Percentiles rank a stretch among this genome's conserved stretches.
Evolutionary conservation across 257 asterid genomes (phyloP).

Genomic region (Rubia yunnanensis): DNA sequence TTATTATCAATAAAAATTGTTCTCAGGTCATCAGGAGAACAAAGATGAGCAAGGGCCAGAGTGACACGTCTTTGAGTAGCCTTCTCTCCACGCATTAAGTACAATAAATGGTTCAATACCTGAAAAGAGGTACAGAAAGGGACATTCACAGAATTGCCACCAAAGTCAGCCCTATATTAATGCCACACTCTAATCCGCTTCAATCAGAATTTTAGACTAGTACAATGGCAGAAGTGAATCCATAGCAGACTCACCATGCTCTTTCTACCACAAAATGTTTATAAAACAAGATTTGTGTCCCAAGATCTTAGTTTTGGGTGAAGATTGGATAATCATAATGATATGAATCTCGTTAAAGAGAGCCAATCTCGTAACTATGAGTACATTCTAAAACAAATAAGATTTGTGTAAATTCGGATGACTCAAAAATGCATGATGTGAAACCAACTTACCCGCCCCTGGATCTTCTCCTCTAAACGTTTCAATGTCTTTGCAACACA

Average conservation of each 20-base stretch:
- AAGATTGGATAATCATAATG: background rate
- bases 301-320: background rate
- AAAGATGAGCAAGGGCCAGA: conserved; percentile 91
- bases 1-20: conserved; percentile 64
- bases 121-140: conserved; percentile 19
- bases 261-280: background rate
- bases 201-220: too few relatives aligned
- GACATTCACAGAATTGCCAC: background rate
- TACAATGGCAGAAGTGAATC: background rate
- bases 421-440: background rate
- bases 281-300: background rate
- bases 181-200: too few relatives aligned
- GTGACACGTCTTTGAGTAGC: conserved; percentile 72
- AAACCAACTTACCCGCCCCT: conserved; percentile 76
- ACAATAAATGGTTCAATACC: conserved; percentile 82
- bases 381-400: background rate
- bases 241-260: background rate
- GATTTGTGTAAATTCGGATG: background rate
- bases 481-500: conserved; percentile 97
- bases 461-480: conserved; percentile 94
- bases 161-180: background rate
- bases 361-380: too few relatives aligned
- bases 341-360: background rate
- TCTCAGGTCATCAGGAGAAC: conserved; percentile 82
- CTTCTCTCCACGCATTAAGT: conserved; percentile 86